Base-by-base conservation (phyloP, 768 basidiomycete species). In the Pisolithus tinctorius region DNA sequence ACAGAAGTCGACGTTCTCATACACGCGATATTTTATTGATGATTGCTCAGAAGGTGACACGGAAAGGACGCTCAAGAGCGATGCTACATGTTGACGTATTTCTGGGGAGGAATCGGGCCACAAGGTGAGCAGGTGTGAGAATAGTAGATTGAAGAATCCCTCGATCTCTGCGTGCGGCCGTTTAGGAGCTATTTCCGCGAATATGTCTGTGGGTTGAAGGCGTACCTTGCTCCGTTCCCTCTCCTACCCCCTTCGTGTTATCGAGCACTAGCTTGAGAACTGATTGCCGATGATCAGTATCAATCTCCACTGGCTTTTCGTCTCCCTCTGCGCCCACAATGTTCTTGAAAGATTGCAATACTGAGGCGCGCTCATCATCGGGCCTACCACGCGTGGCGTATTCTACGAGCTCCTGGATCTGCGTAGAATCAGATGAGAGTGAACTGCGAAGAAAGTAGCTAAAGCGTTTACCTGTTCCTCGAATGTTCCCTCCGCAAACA, bases 401-500 rank as follows among this genome's bases (percentile, higher is more conserved):
- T 62, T 80, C 78, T 43, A 89, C 79, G 36, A 93, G 72, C 62
- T 93, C 90, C 62, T 80, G 78, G 62, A 90, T 79, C 86, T 93
- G 66, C 29, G 26, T 6, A 11, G 53, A 38, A 46, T 46, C 29
- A 26, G 11, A 23, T 29, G 34, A 45, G 34, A 45, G 34, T 20
- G 46, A 37, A 25, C 47, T 39, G 31, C 39, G 23, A 30, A 14
- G 20, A 47, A 47, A 11, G 41, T 47, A 29, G 14, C 6, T 23
- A 31, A n/a, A 30, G 34, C 23, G 46, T 44, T 25, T 30, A 87
- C 88, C 81, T 91, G 87, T 67, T 93, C 90, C 65, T 86, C 84
- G 59, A 88, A 92, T 1, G 89, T 91, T 47, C 90, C 90, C 69
- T 93, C 90, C 17, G 86, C 83, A 63, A 90, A 92, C 58, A 92